Base-by-base conservation (phyloP, 2,329 filamentous ascomycete species). In the Pseudogymnoascus sp. region DNA sequence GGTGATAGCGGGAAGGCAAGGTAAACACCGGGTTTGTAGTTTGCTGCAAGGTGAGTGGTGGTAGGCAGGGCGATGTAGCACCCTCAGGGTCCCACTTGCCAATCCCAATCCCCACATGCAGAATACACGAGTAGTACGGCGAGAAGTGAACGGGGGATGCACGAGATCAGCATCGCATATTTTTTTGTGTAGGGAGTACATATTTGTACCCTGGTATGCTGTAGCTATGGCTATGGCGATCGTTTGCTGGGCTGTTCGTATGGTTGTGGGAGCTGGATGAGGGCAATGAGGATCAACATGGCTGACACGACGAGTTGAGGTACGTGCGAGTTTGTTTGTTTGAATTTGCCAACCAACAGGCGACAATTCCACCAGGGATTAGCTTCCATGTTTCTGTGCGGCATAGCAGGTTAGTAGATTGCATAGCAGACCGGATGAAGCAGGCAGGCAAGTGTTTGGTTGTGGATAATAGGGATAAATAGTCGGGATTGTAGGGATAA, bases 41-140 rank as follows among this genome's bases (percentile, higher is more conserved):
- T 14, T 53, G 43, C 4, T 53, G 43, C 14, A 53, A 33, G 25
- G 25, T 50, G 7, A 30, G 25, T 28, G 41, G 41, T 47, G 41
- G 11, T 8, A 3, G 18, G 22, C 22, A 25, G 14, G 41, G 5
- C 20, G 20, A 50, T 30, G 43, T 30, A 50, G 25, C 43, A 50
- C 43, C 22, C n/a, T 53, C 43, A 53, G 43, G 43, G 43, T 53
- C 43, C 43, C 43, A 53, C 43, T 53, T 53, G 43, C 43, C 20
- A 47, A 43, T 41, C 37, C 35, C 5, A 37, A n/a, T 28, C 25
- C 25, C 41, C 25, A 18, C 43, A 53, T 53, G n/a, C 25, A 30
- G 28, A 18, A 2, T 18, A 53, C 25, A 53, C n/a, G 25, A 53
- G 43, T 30, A 30, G 43, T 11, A 18, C 8, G 39, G 22, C 18